Percentiles rank a stretch among this genome's conserved stretches.
Evolutionary conservation across 352 stramenopile genomes (phyloP).

Genomic region (Plasmopara viticola): DNA sequence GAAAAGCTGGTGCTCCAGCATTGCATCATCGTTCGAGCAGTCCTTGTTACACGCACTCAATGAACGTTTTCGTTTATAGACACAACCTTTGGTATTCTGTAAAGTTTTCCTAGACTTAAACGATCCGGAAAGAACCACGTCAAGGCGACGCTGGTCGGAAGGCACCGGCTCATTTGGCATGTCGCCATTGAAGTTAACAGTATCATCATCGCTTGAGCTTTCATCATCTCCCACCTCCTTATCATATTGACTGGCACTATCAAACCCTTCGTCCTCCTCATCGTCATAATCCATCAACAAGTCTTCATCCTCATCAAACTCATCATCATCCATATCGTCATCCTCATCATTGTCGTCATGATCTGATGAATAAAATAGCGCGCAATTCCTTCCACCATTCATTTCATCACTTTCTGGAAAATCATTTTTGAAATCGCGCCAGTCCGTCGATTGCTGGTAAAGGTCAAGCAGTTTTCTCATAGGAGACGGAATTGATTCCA

Average conservation of each 20-base stretch:
- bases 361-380: constrained; percentile 42
- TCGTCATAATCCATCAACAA: constrained; percentile 57
- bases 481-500: constrained; percentile 21
- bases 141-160: constrained; percentile 25
- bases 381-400: constrained; percentile 10
- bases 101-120: constrained; percentile 15
- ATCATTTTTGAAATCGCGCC: constrained; percentile 40
- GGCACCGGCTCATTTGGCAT: constrained; percentile 6
- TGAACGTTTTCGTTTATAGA: not conserved
- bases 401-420: constrained; percentile 39
- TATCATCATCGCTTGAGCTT: constrained; percentile 33
- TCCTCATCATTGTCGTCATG: constrained; percentile 43
- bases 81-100: not conserved
- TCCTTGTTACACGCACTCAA: constrained; percentile 11
- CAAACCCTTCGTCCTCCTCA: constrained; percentile 34
- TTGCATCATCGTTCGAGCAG: constrained; percentile 4
- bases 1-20: constrained; percentile 15
- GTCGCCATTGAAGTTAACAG: constrained; percentile 8
- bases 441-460: constrained; percentile 24
- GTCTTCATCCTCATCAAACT: constrained; percentile 45
- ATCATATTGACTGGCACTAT: constrained; percentile 11
- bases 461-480: constrained; percentile 55
- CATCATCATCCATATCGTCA: constrained; percentile 47
- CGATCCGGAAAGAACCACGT: constrained; percentile 31
- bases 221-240: constrained; percentile 26